Base-by-base conservation (phyloP, 495 filamentous ascomycete genomes). In the Talaromyces thailandensis region DNA sequence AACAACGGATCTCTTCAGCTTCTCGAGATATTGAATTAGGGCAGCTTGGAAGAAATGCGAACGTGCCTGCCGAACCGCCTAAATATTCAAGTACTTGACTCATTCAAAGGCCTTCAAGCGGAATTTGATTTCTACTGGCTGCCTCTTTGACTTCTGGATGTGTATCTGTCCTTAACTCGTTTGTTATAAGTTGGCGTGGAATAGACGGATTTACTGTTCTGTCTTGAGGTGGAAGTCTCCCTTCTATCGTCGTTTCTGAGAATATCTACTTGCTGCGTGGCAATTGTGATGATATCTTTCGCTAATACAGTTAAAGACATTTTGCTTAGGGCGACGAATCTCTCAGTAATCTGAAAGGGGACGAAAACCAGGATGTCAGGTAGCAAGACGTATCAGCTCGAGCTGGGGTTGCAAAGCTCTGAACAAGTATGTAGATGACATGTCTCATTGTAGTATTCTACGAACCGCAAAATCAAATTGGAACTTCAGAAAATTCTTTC, bases 401-500 rank as follows among this genome's bases (percentile, higher is more conserved):
- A 45, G 40, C 18, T 9, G 40, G 8, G 32, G 32, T 14, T 12
- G 16, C 16, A 50, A 50, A 50, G n/a, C 45, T 45, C 12, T 7
- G 6, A 50, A 50, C 29, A 21, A 48, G 43, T n/a, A 48, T 48
- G 16, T 40, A 40, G 12, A 16, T 40, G 14, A 16, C 14, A 40
- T 5, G 35, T 31, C 6, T n/a, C 7, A 29, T 50, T 24, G 26
- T 57, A 56, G 21, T 26, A 52, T 69, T 74, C 70, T 76, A 75
- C 71, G 71, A 70, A 72, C 71, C 67, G 72, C 73, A 72, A 52
- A 18, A 52, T 23, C 23, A 35, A 26, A 6, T 32, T 43, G 21
- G 26, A 32, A 51, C n/a, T 61, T 50, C 37, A 61, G 28, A 61
- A 73, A 71, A 70, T 73, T 70, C 65, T 69, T 77, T 76, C 74